Base-by-base conservation (phyloP, 2,329 filamentous ascomycete genomes). In the Alternaria ethzedia region DNA sequence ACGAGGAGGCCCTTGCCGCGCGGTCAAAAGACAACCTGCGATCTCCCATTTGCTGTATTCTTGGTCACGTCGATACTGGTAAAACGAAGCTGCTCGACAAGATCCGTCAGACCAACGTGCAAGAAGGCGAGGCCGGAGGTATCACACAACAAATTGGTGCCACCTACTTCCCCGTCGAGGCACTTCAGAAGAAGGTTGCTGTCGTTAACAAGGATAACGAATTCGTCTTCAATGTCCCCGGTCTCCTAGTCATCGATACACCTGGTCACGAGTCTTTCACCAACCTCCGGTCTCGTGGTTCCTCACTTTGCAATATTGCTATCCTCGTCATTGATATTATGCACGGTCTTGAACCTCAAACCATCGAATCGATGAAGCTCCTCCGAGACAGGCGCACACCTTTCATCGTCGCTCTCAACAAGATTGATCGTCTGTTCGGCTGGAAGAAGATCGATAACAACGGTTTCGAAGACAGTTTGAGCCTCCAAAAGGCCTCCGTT, bases 191-290 rank as follows among this genome's bases (percentile, higher is more conserved):
- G 80, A 99, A 99, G 88, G 97, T 93, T 15, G 88, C 89, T 20
- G 95, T 98, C 15, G 92, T 99, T 78, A 99, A 99, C 86, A 87
- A 88, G 76, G 94, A 99, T 77, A 90, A 90, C 75, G 87, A 87
- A 59, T 97, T 99, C 80, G 92, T 97, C 66, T 96, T 97, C 88
- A 99, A 97, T 85, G 93, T 99, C 21, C 96, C 96, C 47, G 96
- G 96, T 87, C 88, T 99, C 59, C 84, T 99, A 70, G 90, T 99
- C 76, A 99, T 99, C 77, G 96, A 99, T 83, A 99, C 96, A 1
- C 96, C 96, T 76, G 96, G 96, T 84, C 96, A 99, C 94, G 96
- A 99, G 89, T 99, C 96, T 76, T 99, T 99, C 89, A 97, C 95
- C 68, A 99, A 99, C 83, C 84, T 99, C 70, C 92, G 96, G 77